Percentiles rank a stretch among this genome's conserved stretches.
Evolutionary conservation across 345 rosid species (phyloP).

Genomic region (Eucalyptus camaldulensis): DNA sequence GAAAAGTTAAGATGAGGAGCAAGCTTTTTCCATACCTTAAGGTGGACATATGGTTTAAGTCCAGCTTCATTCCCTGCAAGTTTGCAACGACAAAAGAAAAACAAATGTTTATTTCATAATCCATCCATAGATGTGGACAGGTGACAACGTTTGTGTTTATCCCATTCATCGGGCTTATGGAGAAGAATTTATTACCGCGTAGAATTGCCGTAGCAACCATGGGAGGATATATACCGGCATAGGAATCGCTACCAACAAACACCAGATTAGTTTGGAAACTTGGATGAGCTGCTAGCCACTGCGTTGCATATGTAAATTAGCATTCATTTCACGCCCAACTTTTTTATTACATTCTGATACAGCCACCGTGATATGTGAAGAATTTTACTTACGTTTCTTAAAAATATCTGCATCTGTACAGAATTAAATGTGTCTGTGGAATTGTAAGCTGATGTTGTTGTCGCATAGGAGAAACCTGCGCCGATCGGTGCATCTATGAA

Average conservation of each 20-base stretch:
- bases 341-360: background rate
- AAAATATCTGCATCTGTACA: background rate
- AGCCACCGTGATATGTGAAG: background rate
- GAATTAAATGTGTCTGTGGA: background rate
- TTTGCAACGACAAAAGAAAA: background rate
- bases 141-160: background rate
- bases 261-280: background rate
- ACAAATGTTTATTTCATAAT: background rate
- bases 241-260: constrained; percentile 9
- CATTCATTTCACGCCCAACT: background rate
- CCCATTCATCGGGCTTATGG: background rate
- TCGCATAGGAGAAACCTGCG: constrained; percentile 2
- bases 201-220: background rate
- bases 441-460: background rate
- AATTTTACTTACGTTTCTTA: background rate
- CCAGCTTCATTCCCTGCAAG: background rate
- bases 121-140: background rate
- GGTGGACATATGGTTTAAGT: background rate
- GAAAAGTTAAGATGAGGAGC: background rate
- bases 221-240: constrained; percentile 1
- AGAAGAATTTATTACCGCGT: background rate
- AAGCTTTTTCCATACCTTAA: background rate
- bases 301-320: background rate
- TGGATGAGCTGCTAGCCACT: constrained; percentile 8
- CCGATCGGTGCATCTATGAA: constrained; percentile 7